Percentiles rank a stretch among this genome's conserved stretches.
Conservation (phyloP, 2,329 filamentous ascomycete species). For the Nothophaeocryptopus gaeumannii region DNA sequence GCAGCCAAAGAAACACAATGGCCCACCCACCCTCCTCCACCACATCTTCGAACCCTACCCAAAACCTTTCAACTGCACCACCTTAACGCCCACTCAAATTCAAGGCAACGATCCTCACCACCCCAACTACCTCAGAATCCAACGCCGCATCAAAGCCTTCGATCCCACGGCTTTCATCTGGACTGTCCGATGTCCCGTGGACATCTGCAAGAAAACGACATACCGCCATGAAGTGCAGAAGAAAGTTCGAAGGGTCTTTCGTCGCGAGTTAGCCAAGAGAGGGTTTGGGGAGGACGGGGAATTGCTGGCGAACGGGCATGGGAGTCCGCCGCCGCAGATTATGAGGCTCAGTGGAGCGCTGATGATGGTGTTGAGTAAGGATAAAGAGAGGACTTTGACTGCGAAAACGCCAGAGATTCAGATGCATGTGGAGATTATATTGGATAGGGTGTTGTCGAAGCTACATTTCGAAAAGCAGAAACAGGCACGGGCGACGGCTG, state of each 20-base stretch:
- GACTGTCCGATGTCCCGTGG: conserved; percentile 38
- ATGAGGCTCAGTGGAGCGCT: conserved; percentile 19
- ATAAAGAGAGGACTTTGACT: conserved; percentile 18
- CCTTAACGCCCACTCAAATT: conserved; percentile 22
- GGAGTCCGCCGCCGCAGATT: neutral
- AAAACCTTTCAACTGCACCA: conserved; percentile 29
- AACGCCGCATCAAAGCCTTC: conserved; percentile 23
- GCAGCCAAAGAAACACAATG: neutral
- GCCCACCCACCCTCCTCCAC: conserved; percentile 12
- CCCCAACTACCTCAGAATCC: conserved; percentile 36
- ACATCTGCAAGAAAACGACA: conserved; percentile 39
- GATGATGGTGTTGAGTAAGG: conserved; percentile 17
- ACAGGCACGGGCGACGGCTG: neutral
- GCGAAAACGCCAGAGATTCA: conserved; percentile 21
- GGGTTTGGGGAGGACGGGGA: conserved; percentile 44
- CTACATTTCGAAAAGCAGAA: conserved; percentile 3
- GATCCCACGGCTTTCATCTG: conserved; percentile 48
- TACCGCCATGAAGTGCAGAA: conserved; percentile 48
- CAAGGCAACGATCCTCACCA: conserved; percentile 27
- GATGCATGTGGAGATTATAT: conserved; percentile 9
- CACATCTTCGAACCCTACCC: conserved; percentile 24
- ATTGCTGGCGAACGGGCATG: neutral
- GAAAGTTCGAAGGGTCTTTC: conserved; percentile 46
- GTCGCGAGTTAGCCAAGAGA: conserved; percentile 43
- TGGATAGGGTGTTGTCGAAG: conserved; percentile 7